Conservation (phyloP, 768 basidiomycete species). For the Tulasnella sp. region DNA sequence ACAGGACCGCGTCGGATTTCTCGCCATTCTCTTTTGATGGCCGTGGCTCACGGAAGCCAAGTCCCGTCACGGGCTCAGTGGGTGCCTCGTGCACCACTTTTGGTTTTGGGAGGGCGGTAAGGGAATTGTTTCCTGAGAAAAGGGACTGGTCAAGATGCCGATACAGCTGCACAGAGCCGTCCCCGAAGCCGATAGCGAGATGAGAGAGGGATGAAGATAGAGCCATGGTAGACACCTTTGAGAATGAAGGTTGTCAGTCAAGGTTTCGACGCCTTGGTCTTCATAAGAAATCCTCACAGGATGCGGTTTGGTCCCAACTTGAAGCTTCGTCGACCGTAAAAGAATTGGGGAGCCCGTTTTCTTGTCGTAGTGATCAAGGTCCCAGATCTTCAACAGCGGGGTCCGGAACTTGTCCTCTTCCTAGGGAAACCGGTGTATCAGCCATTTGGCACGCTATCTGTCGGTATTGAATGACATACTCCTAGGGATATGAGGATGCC, state of each 20-base stretch:
- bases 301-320: constrained; percentile 27
- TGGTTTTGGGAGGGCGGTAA: constrained; percentile 75
- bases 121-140: constrained; percentile 46
- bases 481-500: constrained; percentile 83
- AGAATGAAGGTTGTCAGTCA: background rate
- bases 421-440: constrained; percentile 29
- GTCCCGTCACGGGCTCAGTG: constrained; percentile 82
- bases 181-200: constrained; percentile 86
- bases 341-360: constrained; percentile 20
- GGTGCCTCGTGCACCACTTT: constrained; percentile 73
- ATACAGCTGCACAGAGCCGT: constrained; percentile 86
- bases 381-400: constrained; percentile 47
- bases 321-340: constrained; percentile 25
- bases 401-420: constrained; percentile 61
- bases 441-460: background rate
- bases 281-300: constrained; percentile 19
- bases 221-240: constrained; percentile 65
- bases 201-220: constrained; percentile 67
- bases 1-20: constrained; percentile 26
- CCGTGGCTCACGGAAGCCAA: constrained; percentile 69
- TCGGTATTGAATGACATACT: constrained; percentile 32
- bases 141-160: constrained; percentile 87
- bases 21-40: constrained; percentile 18
- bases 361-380: constrained; percentile 27
- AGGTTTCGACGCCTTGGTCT: background rate